phyloP scores from a whole-genome alignment of 169 alveolate genomes.

The Sarcocystis neurona region DNA sequence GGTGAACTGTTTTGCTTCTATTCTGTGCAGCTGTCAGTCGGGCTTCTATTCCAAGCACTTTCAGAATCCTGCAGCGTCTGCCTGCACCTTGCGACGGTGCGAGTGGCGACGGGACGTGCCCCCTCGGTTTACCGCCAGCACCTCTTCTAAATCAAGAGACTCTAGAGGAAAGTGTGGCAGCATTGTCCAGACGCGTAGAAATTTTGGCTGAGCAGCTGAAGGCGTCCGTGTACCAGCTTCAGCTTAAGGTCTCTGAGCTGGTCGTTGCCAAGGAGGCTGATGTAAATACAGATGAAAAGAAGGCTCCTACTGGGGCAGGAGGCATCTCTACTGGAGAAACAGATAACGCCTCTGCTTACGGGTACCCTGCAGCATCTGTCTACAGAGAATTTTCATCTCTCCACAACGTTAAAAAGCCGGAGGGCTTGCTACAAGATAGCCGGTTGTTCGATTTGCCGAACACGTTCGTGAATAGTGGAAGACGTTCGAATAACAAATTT shows the following conservation, averaged over 20 bases:
- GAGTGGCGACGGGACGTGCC: neutral
- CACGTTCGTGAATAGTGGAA: too few species aligned
- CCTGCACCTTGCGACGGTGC: neutral
- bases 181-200: constrained; percentile 4
- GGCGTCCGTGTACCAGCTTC: neutral
- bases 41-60: neutral
- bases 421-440: too few species aligned
- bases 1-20: neutral
- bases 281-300: too few species aligned
- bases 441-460: too few species aligned
- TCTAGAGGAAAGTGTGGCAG: neutral
- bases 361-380: neutral
- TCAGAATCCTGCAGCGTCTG: neutral
- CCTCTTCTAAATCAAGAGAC: neutral
- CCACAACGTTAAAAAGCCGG: neutral
- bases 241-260: too few species aligned
- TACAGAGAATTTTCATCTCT: too few species aligned
- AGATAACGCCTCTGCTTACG: neutral
- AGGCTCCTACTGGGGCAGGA: too few species aligned
- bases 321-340: too few species aligned
- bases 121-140: neutral
- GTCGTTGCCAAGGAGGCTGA: too few species aligned
- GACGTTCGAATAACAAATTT: neutral
- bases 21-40: neutral
- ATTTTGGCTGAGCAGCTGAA: neutral